These are phyloP conservation scores for Incumbomyces lentus DNA, from an alignment of 2,329 filamentous ascomycete species.

Conservation along the genomic window DNA sequence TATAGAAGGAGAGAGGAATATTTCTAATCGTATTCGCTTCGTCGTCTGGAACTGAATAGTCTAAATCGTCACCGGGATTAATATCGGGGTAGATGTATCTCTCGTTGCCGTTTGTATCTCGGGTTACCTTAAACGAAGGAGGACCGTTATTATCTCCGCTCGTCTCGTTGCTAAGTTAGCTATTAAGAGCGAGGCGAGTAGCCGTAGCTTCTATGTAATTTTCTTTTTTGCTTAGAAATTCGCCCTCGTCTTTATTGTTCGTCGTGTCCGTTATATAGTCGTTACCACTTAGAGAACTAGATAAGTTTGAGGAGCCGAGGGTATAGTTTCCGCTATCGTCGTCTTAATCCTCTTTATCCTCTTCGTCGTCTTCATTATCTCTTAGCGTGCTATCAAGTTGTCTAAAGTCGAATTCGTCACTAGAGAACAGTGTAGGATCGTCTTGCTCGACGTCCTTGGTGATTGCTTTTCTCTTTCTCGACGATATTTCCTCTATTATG, in stretches of 20 bases:
- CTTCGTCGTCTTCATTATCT: conserved; percentile 30
- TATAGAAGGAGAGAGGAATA: conserved; percentile 90
- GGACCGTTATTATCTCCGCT: no score
- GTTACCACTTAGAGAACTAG: conserved; percentile 33
- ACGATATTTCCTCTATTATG: conserved; percentile 13
- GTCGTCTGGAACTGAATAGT: conserved; percentile 75
- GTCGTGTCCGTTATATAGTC: conserved; percentile 42
- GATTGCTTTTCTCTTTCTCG: conserved; percentile 56
- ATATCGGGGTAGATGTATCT: conserved; percentile 92
- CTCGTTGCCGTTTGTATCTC: conserved; percentile 80
- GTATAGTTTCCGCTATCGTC: conserved; percentile 9
- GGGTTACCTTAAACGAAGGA: conserved; percentile 46
- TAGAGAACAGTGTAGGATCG: conserved; percentile 43
- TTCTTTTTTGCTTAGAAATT: no score
- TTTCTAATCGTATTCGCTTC: conserved; percentile 86
- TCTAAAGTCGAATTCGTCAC: conserved; percentile 46
- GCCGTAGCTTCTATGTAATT: no score
- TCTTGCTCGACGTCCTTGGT: conserved; percentile 40
- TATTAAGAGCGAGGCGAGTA: no score
- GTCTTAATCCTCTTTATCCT: conserved; percentile 27
- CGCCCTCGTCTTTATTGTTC: conserved; percentile 35
- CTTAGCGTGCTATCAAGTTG: conserved; percentile 34
- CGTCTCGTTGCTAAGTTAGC: no score
- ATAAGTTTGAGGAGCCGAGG: conserved; percentile 3
- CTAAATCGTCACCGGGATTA: conserved; percentile 88